A percentile compares a stretch with the other conserved stretches of the same genome.
phyloP scores from a whole-genome alignment of 192 early-diverging fungal species.

The Backusella sp. region DNA sequence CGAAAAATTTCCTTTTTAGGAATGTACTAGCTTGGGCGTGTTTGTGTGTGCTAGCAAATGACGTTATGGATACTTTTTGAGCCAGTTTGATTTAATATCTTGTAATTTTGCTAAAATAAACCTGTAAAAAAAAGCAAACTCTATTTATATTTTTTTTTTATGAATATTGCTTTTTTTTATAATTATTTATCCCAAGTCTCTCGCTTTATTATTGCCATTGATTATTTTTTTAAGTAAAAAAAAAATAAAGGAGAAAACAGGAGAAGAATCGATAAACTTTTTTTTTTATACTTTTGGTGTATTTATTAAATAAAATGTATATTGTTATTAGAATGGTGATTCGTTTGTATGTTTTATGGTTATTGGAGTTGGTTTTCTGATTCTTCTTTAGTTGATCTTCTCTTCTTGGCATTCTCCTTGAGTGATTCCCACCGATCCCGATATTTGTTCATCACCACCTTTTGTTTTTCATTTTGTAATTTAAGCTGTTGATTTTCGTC shows the following conservation, averaged over 20 bases:
- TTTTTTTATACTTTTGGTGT: not conserved
- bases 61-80: no score
- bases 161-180: no score
- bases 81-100: not conserved
- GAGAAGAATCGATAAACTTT: not conserved
- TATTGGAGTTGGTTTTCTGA: not conserved
- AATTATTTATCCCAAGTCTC: no score
- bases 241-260: not conserved
- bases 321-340: not conserved
- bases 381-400: slow-evolving; percentile 22
- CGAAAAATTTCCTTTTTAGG: not conserved
- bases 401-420: slow-evolving; percentile 69
- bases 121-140: no score
- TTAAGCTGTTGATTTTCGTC: slow-evolving; percentile 50
- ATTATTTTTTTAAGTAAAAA: no score
- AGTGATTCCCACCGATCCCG: slow-evolving; percentile 77
- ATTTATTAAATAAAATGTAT: not conserved
- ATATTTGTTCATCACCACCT: slow-evolving; percentile 61
- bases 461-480: slow-evolving; percentile 52
- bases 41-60: not conserved
- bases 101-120: no score
- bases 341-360: not conserved
- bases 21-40: not conserved
- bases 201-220: no score
- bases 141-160: no score